Conservation (phyloP, 2,329 filamentous ascomycete genomes). For the Chaetothyriales sp. region DNA sequence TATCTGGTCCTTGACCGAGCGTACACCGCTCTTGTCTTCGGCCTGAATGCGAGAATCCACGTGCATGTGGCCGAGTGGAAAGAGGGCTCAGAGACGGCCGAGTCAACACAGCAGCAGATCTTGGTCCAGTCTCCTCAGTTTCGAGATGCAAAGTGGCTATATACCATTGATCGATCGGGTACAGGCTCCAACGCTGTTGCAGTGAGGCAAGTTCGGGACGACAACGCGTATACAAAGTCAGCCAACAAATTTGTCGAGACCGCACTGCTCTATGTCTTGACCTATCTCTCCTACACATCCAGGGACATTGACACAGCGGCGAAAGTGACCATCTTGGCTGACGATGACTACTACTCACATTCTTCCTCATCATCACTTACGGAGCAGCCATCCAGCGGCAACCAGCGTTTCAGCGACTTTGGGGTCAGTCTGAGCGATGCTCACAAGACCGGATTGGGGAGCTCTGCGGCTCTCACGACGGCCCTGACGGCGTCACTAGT, state of each 20-base stretch:
- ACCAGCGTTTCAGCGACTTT: constrained; percentile 55
- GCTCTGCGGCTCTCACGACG: constrained; percentile 85
- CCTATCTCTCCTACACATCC: constrained; percentile 48
- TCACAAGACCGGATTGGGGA: constrained; percentile 92
- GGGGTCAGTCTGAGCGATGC: constrained; percentile 58
- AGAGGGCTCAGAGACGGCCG: constrained; percentile 11
- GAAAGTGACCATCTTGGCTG: constrained; percentile 74
- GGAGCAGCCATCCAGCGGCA: constrained; percentile 15
- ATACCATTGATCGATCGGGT: constrained; percentile 57
- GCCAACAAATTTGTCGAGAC: constrained; percentile 85
- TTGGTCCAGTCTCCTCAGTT: constrained; percentile 89
- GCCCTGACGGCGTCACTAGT: constrained; percentile 65
- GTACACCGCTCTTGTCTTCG: constrained; percentile 61
- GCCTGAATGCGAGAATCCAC: constrained; percentile 49
- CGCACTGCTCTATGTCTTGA: constrained; percentile 71
- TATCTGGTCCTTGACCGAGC: constrained; percentile 83
- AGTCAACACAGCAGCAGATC: constrained; percentile 33
- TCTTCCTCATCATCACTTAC: constrained; percentile 25
- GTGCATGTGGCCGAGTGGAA: constrained; percentile 37
- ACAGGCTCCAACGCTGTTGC: constrained; percentile 65
- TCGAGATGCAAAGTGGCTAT: constrained; percentile 70
- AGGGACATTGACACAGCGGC: constrained; percentile 47
- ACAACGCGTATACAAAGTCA: constrained; percentile 5
- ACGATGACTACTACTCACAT: constrained; percentile 92
- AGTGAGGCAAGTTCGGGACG: constrained; percentile 41